Evolutionary conservation across 2,329 filamentous ascomycete species (phyloP).

Genomic region (Sporothrix humicola): DNA sequence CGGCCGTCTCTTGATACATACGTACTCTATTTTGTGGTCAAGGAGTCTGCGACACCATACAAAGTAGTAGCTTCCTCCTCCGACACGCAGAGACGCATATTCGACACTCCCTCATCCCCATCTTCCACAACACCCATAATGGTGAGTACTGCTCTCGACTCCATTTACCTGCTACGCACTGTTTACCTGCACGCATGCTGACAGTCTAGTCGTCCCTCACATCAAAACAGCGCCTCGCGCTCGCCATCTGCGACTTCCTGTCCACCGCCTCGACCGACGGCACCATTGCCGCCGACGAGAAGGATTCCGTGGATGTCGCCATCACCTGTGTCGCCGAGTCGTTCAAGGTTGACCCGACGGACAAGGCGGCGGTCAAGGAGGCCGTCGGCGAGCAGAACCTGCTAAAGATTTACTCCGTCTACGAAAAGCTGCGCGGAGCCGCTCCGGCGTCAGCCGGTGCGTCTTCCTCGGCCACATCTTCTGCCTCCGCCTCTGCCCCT

Average conservation of each 20-base stretch:
- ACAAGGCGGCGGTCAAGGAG: conserved; percentile 72
- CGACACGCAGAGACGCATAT: too few species aligned
- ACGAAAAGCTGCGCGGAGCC: conserved; percentile 75
- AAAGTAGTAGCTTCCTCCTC: background rate
- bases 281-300: conserved; percentile 84
- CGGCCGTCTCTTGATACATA: background rate
- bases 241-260: conserved; percentile 97
- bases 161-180: background rate
- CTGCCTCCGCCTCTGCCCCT: conserved; percentile 48
- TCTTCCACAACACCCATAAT: background rate
- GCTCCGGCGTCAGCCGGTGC: conserved; percentile 45
- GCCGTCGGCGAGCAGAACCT: conserved; percentile 88
- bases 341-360: conserved; percentile 89
- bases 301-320: conserved; percentile 92
- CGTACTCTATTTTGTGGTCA: background rate
- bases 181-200: too few species aligned
- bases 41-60: background rate
- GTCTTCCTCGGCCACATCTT: conserved; percentile 51
- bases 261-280: conserved; percentile 83
- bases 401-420: conserved; percentile 89
- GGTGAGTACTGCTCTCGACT: background rate
- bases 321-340: conserved; percentile 92
- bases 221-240: conserved; percentile 83
- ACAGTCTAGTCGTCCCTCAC: conserved; percentile 49
- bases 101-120: background rate